Percentiles rank a stretch among this genome's conserved stretches.
Evolutionary conservation across 306 rosid species (phyloP).

Genomic region (Prunus armeniaca): DNA sequence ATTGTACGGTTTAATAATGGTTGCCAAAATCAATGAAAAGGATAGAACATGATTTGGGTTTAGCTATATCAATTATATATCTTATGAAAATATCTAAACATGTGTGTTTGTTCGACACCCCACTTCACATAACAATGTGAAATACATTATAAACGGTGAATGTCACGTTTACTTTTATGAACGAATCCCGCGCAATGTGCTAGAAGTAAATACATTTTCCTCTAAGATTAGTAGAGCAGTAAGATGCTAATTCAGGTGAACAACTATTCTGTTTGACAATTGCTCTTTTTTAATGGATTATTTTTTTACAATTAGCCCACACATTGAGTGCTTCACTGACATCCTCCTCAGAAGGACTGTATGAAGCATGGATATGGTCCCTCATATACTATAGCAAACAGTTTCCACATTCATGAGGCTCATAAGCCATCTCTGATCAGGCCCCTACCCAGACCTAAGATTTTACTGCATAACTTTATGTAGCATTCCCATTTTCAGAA

Average conservation of each 20-base stretch:
- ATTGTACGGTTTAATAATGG: slow-evolving; percentile 18
- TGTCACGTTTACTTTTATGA: not conserved
- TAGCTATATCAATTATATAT: not conserved
- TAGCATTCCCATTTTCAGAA: not conserved
- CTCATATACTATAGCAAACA: not conserved
- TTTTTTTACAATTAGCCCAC: not conserved
- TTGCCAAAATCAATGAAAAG: slow-evolving; percentile 29
- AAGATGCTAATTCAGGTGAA: no score
- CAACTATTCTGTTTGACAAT: not conserved
- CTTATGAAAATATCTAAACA: not conserved
- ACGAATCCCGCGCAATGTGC: not conserved
- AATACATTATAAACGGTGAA: not conserved
- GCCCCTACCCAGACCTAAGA: not conserved
- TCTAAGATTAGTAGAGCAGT: no score
- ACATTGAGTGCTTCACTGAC: not conserved
- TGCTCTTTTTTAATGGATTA: not conserved
- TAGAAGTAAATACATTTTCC: not conserved
- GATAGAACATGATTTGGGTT: not conserved
- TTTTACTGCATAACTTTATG: not conserved
- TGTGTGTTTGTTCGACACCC: not conserved
- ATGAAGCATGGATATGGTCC: not conserved
- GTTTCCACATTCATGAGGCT: not conserved
- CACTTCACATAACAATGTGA: not conserved
- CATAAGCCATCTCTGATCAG: not conserved
- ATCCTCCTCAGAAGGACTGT: no score